Percentiles rank a stretch among this genome's conserved stretches.
phyloP scores from a whole-genome alignment of 164 flowering plant genomes.

The Vitis amurensis region DNA sequence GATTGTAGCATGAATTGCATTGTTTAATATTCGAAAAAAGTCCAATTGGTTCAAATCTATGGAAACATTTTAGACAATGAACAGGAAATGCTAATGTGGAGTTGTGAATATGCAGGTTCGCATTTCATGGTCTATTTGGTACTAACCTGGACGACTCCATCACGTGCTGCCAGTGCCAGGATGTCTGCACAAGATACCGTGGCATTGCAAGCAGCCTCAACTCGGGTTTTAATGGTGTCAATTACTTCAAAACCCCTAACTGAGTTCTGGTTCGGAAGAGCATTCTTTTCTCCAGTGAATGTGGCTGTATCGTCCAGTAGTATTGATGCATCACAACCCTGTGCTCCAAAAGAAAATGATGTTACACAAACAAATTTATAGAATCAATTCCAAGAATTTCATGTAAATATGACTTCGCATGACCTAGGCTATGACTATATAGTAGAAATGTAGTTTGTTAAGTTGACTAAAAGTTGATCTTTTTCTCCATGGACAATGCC shows the following conservation, averaged over 20 bases:
- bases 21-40: too few relatives aligned
- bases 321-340: slow-evolving; percentile 64
- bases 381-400: too few relatives aligned
- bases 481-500: too few relatives aligned
- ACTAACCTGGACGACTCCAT: slow-evolving; percentile 35
- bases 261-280: slow-evolving; percentile 36
- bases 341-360: background rate
- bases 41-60: too few relatives aligned
- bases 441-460: too few relatives aligned
- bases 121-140: background rate
- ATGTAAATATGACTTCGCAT: too few relatives aligned
- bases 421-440: too few relatives aligned
- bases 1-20: too few relatives aligned
- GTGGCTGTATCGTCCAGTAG: slow-evolving; percentile 50
- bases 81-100: too few relatives aligned
- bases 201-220: slow-evolving; percentile 39
- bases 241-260: slow-evolving; percentile 46
- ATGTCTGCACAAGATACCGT: slow-evolving; percentile 56
- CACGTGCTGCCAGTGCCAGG: slow-evolving; percentile 48
- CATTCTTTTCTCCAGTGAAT: slow-evolving; percentile 43
- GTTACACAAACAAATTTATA: background rate
- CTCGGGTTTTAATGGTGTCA: slow-evolving; percentile 39
- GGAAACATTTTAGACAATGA: too few relatives aligned
- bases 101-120: too few relatives aligned
- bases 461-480: too few relatives aligned